Evolutionary conservation across 495 filamentous ascomycete genomes (phyloP).

Genomic region (Xylaria sp.): DNA sequence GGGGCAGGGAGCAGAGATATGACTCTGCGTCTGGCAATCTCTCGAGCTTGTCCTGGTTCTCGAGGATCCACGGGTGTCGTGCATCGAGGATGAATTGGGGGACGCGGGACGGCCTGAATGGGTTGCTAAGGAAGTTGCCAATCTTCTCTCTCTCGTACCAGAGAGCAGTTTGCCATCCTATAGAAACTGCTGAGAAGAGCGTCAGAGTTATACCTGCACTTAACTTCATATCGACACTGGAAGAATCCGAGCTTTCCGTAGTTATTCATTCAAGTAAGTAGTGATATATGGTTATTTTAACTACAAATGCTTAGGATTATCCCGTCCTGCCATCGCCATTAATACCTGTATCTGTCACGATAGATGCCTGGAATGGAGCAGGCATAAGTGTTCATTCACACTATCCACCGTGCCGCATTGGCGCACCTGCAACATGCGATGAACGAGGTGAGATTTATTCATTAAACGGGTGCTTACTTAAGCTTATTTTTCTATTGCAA

Average conservation of each 20-base stretch:
- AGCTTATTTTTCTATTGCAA: neutral
- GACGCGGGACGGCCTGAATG: constrained; percentile 8
- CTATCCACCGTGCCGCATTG: neutral
- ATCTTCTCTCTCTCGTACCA: constrained; percentile 2
- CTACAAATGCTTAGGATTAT: neutral
- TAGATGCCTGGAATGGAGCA: neutral
- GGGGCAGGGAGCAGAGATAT: constrained; percentile 13
- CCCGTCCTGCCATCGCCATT: neutral
- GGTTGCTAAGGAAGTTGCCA: neutral
- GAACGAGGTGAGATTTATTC: neutral
- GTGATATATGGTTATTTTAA: neutral
- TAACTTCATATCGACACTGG: neutral
- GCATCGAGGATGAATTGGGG: constrained; percentile 22
- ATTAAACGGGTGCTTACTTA: neutral
- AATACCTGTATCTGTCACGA: neutral
- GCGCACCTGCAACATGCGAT: neutral
- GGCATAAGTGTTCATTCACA: constrained; percentile 1
- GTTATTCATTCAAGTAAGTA: neutral
- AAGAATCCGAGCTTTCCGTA: neutral
- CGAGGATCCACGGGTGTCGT: constrained; percentile 12
- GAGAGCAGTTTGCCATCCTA: constrained; percentile 2
- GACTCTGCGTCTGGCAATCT: constrained; percentile 4
- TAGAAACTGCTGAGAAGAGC: neutral
- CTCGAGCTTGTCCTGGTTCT: constrained; percentile 9
- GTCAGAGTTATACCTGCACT: neutral